Evolutionary conservation across 2,329 filamentous ascomycete genomes (phyloP).

Genomic region (Tolypocladium endophyticum): DNA sequence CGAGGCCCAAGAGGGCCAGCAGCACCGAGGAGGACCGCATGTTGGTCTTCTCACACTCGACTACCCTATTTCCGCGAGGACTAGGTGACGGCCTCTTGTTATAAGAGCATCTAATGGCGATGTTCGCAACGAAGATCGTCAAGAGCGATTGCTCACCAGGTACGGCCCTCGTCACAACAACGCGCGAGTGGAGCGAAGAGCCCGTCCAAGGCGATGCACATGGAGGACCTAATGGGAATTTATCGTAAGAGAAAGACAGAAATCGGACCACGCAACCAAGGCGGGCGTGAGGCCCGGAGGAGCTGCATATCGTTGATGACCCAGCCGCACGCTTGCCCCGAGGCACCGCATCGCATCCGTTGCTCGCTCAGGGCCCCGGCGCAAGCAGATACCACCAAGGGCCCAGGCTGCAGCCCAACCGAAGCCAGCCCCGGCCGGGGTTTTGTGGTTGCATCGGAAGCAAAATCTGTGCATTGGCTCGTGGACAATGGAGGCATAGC

Average conservation of each 20-base stretch:
- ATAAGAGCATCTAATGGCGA: neutral
- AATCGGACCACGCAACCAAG: neutral
- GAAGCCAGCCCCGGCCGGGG: neutral
- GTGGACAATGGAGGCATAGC: neutral
- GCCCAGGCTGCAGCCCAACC: neutral
- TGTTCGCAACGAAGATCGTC: neutral
- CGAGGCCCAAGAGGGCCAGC: slow-evolving; percentile 26
- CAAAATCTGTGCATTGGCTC: neutral
- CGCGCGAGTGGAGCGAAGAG: neutral
- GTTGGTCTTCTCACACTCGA: neutral
- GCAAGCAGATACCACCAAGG: neutral
- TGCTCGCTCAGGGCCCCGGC: neutral
- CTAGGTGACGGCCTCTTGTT: neutral
- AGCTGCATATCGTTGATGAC: neutral
- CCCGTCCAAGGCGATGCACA: neutral
- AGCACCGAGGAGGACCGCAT: slow-evolving; percentile 14
- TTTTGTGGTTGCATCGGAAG: neutral
- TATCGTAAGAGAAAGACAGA: neutral
- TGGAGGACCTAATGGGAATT: neutral
- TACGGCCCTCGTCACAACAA: neutral
- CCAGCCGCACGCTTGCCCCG: neutral
- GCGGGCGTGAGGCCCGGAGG: neutral
- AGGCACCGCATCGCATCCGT: neutral
- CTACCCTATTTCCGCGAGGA: neutral
- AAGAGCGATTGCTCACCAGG: neutral